phyloP scores from a whole-genome alignment of 768 basidiomycete genomes.

The Pholiota molesta region DNA sequence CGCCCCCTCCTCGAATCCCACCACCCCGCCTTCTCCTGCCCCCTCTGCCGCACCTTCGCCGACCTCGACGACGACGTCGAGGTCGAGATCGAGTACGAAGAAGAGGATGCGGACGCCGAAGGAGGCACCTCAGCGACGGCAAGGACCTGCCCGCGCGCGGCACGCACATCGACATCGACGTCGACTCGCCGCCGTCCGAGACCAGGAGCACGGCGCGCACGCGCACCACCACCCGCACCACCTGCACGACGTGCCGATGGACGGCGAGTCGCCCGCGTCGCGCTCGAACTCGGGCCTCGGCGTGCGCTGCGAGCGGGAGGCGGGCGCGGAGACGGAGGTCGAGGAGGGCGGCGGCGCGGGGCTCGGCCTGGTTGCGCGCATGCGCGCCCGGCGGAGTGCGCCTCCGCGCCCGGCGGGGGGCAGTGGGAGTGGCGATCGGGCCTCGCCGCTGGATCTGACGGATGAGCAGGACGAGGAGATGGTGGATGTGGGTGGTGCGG shows the following conservation, averaged over 20 bases:
- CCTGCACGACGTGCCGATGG: constrained; percentile 13
- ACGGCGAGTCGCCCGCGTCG: constrained; percentile 16
- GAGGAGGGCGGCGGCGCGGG: constrained; percentile 37
- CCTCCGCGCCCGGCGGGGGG: constrained; percentile 1
- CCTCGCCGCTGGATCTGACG: constrained; percentile 17
- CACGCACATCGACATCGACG: constrained; percentile 22
- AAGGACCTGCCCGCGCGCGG: constrained; percentile 14
- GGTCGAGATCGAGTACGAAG: constrained; percentile 38
- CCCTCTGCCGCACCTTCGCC: constrained; percentile 92
- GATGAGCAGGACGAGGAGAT: constrained; percentile 25
- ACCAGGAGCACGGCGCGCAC: constrained; percentile 11
- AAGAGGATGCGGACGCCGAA: constrained; percentile 28
- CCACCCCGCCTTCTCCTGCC: constrained; percentile 93
- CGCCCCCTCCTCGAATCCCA: constrained; percentile 87
- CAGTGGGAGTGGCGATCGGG: constrained; percentile 19
- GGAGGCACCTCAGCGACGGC: constrained; percentile 21
- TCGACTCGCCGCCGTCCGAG: constrained; percentile 20
- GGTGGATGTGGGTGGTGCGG: constrained; percentile 17
- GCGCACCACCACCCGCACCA: constrained; percentile 2
- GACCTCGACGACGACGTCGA: constrained; percentile 97
- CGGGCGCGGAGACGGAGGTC: constrained; percentile 42
- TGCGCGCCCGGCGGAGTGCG: constrained; percentile 17
- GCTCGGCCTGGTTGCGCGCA: constrained; percentile 16
- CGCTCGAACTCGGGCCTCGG: constrained; percentile 26
- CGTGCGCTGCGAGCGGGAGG: constrained; percentile 20